phyloP scores from a whole-genome alignment of 306 rosid genomes.

The Trifolium fragiferum region DNA sequence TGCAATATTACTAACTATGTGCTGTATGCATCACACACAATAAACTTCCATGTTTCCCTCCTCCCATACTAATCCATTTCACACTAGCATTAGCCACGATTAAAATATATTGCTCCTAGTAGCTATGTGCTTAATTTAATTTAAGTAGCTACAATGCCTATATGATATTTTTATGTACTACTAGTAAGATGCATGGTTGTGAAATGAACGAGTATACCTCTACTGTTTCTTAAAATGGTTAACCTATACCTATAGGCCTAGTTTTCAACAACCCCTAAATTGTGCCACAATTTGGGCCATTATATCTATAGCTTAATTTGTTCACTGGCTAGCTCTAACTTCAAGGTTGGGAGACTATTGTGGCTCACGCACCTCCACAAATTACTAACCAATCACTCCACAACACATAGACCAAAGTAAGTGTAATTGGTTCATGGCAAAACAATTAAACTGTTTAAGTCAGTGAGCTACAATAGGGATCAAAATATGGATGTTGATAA shows the following conservation, averaged over 20 bases:
- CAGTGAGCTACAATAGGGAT: neutral
- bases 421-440: conserved; percentile 37
- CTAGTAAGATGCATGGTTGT: conserved; percentile 38
- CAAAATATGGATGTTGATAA: neutral
- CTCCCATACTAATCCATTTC: conserved; percentile 47
- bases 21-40: conserved; percentile 49
- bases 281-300: conserved; percentile 81
- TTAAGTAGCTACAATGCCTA: neutral
- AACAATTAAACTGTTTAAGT: conserved; percentile 12
- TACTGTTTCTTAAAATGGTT: too few species aligned
- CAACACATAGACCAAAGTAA: conserved; percentile 27
- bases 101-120: neutral
- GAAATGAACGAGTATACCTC: conserved; percentile 22
- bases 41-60: conserved; percentile 67
- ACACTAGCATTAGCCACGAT: conserved; percentile 39
- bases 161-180: neutral
- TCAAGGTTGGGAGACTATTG: conserved; percentile 44
- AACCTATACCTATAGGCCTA: conserved; percentile 42
- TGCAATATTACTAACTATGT: conserved; percentile 42
- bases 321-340: conserved; percentile 48
- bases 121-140: conserved; percentile 31
- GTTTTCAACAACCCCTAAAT: conserved; percentile 79
- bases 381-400: conserved; percentile 38
- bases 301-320: conserved; percentile 41
- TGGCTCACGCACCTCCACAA: conserved; percentile 38